phyloP scores from a whole-genome alignment of 495 filamentous ascomycete species.

The Tuber indicum region DNA sequence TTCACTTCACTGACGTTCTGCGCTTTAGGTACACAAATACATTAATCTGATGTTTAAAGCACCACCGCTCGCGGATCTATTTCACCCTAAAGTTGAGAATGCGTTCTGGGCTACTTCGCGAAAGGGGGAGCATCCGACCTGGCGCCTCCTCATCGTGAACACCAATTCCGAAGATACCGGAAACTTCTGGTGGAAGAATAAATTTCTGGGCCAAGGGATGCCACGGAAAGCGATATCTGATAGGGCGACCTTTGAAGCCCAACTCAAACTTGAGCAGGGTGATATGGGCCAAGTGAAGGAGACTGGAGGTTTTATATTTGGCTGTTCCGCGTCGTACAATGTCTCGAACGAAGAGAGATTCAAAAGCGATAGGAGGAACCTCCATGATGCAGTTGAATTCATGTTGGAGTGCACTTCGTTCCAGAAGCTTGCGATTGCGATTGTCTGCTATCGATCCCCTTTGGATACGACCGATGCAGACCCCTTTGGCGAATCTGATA shows the following conservation, averaged over 20 bases:
- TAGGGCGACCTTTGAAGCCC: slow-evolving; percentile 29
- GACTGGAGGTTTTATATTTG: slow-evolving; percentile 38
- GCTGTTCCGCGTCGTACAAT: slow-evolving; percentile 37
- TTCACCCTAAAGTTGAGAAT: slow-evolving; percentile 30
- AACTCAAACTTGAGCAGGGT: slow-evolving; percentile 20
- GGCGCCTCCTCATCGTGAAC: slow-evolving; percentile 36
- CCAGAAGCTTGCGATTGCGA: slow-evolving; percentile 35
- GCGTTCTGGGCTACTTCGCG: slow-evolving; percentile 18
- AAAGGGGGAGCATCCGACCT: slow-evolving; percentile 15
- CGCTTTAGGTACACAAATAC: neutral
- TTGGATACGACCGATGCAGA: slow-evolving; percentile 34
- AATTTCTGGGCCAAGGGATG: slow-evolving; percentile 30
- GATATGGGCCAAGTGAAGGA: slow-evolving; percentile 25
- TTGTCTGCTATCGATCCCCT: slow-evolving; percentile 39
- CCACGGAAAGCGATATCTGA: slow-evolving; percentile 27
- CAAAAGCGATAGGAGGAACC: slow-evolving; percentile 27
- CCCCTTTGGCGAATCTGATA: slow-evolving; percentile 33
- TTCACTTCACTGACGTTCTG: neutral
- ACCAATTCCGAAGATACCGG: slow-evolving; percentile 25
- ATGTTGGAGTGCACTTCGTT: slow-evolving; percentile 24
- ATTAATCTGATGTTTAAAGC: slow-evolving; percentile 22
- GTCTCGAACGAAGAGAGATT: slow-evolving; percentile 38
- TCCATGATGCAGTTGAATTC: slow-evolving; percentile 32
- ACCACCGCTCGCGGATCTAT: slow-evolving; percentile 29
- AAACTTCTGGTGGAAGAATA: slow-evolving; percentile 38